phyloP scores from a whole-genome alignment of 495 filamentous ascomycete species.

The Aspergillus olivimuriae region DNA sequence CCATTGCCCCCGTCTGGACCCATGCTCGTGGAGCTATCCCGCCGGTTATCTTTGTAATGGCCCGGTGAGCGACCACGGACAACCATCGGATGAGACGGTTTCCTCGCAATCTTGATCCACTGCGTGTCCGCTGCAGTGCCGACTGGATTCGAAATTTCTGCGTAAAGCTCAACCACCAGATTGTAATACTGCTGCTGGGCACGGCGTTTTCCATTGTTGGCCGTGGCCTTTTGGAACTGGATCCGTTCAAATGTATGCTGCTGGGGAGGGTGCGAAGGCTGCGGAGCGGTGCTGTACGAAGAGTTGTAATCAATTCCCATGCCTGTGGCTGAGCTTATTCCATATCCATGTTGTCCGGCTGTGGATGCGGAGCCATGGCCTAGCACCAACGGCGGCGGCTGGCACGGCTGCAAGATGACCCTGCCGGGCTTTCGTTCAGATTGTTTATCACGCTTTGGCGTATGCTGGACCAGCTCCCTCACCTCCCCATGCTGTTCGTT shows the following conservation, averaged over 20 bases:
- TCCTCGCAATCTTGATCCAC: slow-evolving; percentile 74
- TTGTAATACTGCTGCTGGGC: slow-evolving; percentile 94
- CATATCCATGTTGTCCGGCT: slow-evolving; percentile 22
- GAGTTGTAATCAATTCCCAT: slow-evolving; percentile 35
- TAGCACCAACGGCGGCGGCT: slow-evolving; percentile 42
- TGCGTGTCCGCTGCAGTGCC: slow-evolving; percentile 28
- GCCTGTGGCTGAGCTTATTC: slow-evolving; percentile 24
- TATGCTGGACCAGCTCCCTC: slow-evolving; percentile 89
- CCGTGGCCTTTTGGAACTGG: slow-evolving; percentile 93
- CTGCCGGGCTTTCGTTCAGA: slow-evolving; percentile 73
- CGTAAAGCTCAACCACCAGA: slow-evolving; percentile 82
- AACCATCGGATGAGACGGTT: slow-evolving; percentile 80
- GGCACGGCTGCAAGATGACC: slow-evolving; percentile 61
- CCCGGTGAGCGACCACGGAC: slow-evolving; percentile 89
- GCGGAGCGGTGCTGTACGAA: slow-evolving; percentile 25
- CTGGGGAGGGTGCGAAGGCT: slow-evolving; percentile 35
- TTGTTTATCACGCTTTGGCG: slow-evolving; percentile 90
- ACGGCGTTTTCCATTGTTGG: slow-evolving; percentile 90
- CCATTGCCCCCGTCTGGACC: slow-evolving; percentile 56
- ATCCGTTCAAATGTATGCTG: slow-evolving; percentile 79
- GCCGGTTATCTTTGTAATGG: slow-evolving; percentile 81
- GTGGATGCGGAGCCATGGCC: slow-evolving; percentile 19
- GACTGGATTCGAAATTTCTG: slow-evolving; percentile 51
- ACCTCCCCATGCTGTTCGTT: slow-evolving; percentile 69
- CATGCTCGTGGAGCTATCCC: slow-evolving; percentile 64